Conservation (phyloP, 345 rosid species). For the Brassica carinata region DNA sequence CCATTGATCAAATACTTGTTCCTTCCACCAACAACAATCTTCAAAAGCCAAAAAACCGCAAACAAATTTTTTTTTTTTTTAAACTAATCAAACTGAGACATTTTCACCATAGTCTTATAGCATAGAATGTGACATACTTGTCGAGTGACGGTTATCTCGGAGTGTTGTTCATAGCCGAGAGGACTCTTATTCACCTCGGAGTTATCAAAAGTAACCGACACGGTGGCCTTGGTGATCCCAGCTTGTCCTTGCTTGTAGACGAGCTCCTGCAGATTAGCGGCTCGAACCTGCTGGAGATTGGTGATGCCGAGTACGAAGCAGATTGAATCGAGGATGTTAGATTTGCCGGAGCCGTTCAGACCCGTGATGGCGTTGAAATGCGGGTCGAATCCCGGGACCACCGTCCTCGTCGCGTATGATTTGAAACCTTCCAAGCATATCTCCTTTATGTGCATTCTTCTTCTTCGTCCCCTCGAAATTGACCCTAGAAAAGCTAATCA, state of each 20-base stretch:
- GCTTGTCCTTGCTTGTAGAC: conserved; percentile 99
- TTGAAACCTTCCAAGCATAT: conserved; percentile 93
- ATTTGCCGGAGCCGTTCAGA: conserved; percentile 92
- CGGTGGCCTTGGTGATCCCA: conserved; percentile 94
- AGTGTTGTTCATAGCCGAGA: conserved; percentile 85
- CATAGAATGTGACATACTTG: conserved; percentile 58
- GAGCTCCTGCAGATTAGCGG: conserved; percentile 93
- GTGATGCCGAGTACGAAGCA: conserved; percentile 97
- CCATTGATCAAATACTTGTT: conserved; percentile 49
- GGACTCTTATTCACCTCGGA: conserved; percentile 77
- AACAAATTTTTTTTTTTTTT: too few relatives aligned
- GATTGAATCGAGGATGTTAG: conserved; percentile 92
- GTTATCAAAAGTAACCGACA: conserved; percentile 86
- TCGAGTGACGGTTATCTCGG: conserved; percentile 87
- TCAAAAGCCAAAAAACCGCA: conserved; percentile 30
- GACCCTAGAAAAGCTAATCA: conserved; percentile 29
- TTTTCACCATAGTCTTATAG: background rate
- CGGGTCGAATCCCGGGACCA: conserved; percentile 88
- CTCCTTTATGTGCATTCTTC: conserved; percentile 75
- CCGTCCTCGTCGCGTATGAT: conserved; percentile 93
- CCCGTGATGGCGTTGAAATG: conserved; percentile 97
- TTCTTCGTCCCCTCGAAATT: background rate
- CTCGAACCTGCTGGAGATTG: conserved; percentile 96
- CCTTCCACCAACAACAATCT: conserved; percentile 87
- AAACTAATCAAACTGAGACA: background rate